These are phyloP conservation scores for Talaromyces sp. DNA, from an alignment of 2,329 filamentous ascomycete genomes.

Conservation along the genomic window DNA sequence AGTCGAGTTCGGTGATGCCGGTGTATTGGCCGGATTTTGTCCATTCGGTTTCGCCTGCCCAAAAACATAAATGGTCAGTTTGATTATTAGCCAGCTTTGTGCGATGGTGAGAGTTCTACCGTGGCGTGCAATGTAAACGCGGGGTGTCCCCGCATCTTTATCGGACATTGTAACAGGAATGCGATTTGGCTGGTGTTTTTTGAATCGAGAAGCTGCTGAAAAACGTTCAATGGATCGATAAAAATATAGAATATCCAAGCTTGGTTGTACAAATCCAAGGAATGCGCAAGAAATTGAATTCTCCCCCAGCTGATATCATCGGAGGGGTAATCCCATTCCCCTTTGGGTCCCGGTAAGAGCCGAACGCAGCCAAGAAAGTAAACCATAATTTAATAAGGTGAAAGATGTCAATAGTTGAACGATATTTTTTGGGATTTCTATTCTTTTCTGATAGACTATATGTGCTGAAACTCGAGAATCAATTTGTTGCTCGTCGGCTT, in stretches of 20 bases:
- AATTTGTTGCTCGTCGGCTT: slow-evolving; percentile 55
- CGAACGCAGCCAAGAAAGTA: neutral
- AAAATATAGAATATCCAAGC: neutral
- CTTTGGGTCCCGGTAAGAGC: neutral
- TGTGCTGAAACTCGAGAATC: slow-evolving; percentile 50
- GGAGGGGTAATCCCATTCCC: neutral
- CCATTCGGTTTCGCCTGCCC: slow-evolving; percentile 41
- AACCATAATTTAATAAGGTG: neutral
- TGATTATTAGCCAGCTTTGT: neutral
- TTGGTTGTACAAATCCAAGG: neutral
- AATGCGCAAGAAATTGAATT: neutral
- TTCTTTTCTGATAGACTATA: slow-evolving; percentile 10
- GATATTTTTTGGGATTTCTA: neutral
- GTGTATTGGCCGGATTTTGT: slow-evolving; percentile 45
- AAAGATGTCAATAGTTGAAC: neutral
- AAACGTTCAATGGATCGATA: neutral
- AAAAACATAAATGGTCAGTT: neutral
- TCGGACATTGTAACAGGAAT: slow-evolving; percentile 26
- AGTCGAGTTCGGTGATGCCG: slow-evolving; percentile 39
- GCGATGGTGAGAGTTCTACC: slow-evolving; percentile 17
- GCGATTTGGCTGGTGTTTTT: neutral
- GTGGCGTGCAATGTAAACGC: slow-evolving; percentile 35
- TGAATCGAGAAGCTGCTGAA: neutral
- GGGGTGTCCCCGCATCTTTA: slow-evolving; percentile 32
- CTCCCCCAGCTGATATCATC: neutral